Evolutionary conservation across 75 land plant species (phyloP), one percentile per base, ranked within the genome.

Genomic region (Ceratopteris richardii): DNA sequence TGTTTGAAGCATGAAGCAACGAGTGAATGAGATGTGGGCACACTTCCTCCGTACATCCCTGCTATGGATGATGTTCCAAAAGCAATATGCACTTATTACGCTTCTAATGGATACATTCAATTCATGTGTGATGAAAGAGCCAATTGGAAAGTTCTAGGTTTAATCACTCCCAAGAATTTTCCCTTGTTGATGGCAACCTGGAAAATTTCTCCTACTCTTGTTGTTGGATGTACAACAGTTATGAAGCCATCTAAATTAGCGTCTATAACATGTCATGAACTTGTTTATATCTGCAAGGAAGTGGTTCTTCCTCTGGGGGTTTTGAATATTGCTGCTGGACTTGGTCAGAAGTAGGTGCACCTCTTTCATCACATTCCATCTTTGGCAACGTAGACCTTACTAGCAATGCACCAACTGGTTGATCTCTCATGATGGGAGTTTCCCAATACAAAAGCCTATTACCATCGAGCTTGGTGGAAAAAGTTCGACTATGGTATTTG

Each of bases 91-190:
- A 71, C 82, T 92, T 41, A 41, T 95, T 63, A 62, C 76, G 27
- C 84, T 95, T 76, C 97, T 93, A 19, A 76, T 90, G 84, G 82
- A 87, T 17, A 70, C 82, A 54, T 95, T 95, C 50, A 95, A 78
- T 60, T 62, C 77, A 65, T 65, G 87, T 64, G 70, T 90, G 27
- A 60, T 82, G 13, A 84, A 77, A 55, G 93, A 95, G 53, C 86
- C 99, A 7, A 63, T 95, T 69, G 99, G 99, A n/a, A n/a, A 19
- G 99, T 95, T 62, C 93, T 95, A 59, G 99, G 82, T 14, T 65
- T 95, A 37, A 95, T 95, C 70, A 90, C 99, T 5, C 99, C 99
- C 27, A 95, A 97, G 99, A 95, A 95, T 65, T 95, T 90, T 64
- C 99, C 99, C n/a, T 65, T 95, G 6, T 63, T 95, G 74, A 87